phyloP scores from a whole-genome alignment of 345 rosid genomes.

The Angophora floribunda region DNA sequence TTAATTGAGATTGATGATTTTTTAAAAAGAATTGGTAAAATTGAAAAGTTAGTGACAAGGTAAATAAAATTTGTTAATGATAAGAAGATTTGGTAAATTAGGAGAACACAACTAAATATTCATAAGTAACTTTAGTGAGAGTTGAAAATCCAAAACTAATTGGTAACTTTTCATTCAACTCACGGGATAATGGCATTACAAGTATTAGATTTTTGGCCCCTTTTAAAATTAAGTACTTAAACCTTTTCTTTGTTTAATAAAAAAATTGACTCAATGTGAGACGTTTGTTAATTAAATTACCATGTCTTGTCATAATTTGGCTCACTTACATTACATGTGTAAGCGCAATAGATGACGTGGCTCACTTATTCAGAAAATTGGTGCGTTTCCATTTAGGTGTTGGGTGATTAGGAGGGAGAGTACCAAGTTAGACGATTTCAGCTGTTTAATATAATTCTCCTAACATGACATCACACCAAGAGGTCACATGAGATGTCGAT shows the following conservation, averaged over 20 bases:
- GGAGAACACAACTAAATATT: not conserved
- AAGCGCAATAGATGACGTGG: not conserved
- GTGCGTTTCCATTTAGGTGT: not conserved
- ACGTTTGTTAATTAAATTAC: not conserved
- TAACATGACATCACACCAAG: not conserved
- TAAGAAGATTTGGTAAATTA: not conserved
- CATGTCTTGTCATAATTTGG: not conserved
- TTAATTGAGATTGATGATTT: too few relatives aligned
- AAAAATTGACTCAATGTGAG: not conserved
- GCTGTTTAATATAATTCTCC: not conserved
- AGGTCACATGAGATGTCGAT: not conserved
- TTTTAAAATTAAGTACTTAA: not conserved
- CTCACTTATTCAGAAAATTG: not conserved
- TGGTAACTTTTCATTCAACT: not conserved
- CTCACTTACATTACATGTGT: accelerated
- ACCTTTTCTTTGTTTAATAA: not conserved
- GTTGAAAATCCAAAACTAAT: not conserved
- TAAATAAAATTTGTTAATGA: not conserved
- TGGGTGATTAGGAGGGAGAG: not conserved
- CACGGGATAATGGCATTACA: not conserved
- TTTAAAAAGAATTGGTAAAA: too few relatives aligned
- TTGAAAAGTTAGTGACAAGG: too few relatives aligned
- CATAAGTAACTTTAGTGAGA: not conserved
- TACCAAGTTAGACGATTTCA: accelerated
- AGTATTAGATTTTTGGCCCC: not conserved